phyloP scores from a whole-genome alignment of 768 basidiomycete genomes.

The Harrya chromipes region DNA sequence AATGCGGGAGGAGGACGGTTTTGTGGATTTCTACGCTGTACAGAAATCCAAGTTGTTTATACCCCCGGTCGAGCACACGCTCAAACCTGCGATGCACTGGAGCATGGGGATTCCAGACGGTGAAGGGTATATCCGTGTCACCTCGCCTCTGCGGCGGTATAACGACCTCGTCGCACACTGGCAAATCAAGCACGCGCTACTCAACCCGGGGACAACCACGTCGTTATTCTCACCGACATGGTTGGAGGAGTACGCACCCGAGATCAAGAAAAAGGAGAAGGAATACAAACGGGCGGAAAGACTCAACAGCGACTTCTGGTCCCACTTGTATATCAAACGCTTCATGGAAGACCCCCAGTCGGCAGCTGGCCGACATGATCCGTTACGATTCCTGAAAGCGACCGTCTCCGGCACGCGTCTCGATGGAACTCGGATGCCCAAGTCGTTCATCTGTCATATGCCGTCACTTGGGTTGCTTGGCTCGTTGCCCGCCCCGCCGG shows the following conservation, averaged over 20 bases:
- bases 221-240: slow-evolving; percentile 46
- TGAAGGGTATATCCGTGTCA: slow-evolving; percentile 80
- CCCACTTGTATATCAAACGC: slow-evolving; percentile 37
- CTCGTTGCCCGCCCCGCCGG: slow-evolving; percentile 8
- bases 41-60: slow-evolving; percentile 34
- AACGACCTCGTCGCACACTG: slow-evolving; percentile 82
- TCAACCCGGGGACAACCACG: slow-evolving; percentile 34
- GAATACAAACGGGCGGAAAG: slow-evolving; percentile 29
- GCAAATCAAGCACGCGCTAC: slow-evolving; percentile 83
- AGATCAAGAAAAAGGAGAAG: slow-evolving; percentile 38
- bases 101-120: slow-evolving; percentile 62
- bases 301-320: slow-evolving; percentile 41
- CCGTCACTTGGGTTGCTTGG: slow-evolving; percentile 26
- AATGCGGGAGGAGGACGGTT: slow-evolving; percentile 44
- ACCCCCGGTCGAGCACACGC: slow-evolving; percentile 41
- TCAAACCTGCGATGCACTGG: slow-evolving; percentile 63
- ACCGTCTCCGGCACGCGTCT: slow-evolving; percentile 19
- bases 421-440: slow-evolving; percentile 10
- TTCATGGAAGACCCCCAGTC: slow-evolving; percentile 30
- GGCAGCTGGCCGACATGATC: slow-evolving; percentile 20
- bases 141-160: slow-evolving; percentile 86
- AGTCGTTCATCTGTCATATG: slow-evolving; percentile 21
- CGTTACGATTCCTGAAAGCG: slow-evolving; percentile 28
- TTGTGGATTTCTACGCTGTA: slow-evolving; percentile 39
- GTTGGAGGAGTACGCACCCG: slow-evolving; percentile 41